Percentiles rank a stretch among this genome's conserved stretches.
Evolutionary conservation across 352 stramenopile species (phyloP).

Genomic region (Phytophthora crassamura): DNA sequence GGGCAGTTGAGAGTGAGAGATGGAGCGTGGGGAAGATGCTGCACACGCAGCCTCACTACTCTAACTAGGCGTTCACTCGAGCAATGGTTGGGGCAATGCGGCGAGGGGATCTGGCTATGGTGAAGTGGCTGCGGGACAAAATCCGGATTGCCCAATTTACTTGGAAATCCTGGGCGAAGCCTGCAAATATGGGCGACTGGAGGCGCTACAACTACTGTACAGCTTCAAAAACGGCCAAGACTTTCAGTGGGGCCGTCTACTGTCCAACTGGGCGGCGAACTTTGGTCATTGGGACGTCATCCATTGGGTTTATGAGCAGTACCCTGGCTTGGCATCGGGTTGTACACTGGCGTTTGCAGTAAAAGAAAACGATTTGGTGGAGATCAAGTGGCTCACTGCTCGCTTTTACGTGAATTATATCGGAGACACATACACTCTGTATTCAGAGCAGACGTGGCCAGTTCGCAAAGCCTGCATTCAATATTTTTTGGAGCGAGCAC

Average conservation of each 20-base stretch:
- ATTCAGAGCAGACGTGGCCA: not conserved
- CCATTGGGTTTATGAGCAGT: not conserved
- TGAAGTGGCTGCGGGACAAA: not conserved
- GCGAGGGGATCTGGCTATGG: not conserved
- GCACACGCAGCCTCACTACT: not conserved
- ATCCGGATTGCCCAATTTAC: not conserved
- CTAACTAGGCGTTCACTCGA: not conserved
- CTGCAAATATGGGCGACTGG: not conserved
- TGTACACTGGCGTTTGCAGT: not conserved
- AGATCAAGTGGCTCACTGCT: conserved; percentile 1
- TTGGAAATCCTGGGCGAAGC: not conserved
- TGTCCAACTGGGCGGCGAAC: not conserved
- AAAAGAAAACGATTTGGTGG: not conserved
- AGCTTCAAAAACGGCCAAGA: not conserved
- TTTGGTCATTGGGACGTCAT: not conserved
- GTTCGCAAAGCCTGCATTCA: not conserved
- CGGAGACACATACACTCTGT: not conserved
- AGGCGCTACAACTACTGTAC: not conserved
- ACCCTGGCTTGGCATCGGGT: not conserved
- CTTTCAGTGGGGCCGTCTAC: not conserved
- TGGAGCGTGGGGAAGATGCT: not conserved
- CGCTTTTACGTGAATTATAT: not conserved
- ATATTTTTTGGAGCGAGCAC: not conserved
- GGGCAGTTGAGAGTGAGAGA: not conserved
- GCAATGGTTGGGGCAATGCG: not conserved